A percentile compares a stretch with the other conserved stretches of the same genome.
Evolutionary conservation across 441 rosid genomes (phyloP).

Genomic region (Gossypium aridum): DNA sequence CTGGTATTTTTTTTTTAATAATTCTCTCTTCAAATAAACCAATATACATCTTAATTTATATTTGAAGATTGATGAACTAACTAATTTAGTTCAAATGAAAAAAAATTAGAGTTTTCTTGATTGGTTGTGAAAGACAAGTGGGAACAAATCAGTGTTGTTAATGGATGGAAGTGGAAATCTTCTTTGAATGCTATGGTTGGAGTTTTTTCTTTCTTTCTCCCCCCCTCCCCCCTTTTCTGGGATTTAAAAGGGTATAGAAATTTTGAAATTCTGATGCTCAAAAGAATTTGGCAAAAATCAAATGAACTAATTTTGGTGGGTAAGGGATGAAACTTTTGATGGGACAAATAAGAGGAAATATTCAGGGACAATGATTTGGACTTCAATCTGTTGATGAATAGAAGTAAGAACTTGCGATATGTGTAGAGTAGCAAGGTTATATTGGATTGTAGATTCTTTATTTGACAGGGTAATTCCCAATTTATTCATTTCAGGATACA

Average conservation of each 20-base stretch:
- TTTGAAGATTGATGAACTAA: neutral
- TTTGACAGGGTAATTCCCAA: conserved; percentile 21
- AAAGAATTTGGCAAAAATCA: neutral
- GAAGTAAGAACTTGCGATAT: neutral
- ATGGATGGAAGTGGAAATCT: neutral
- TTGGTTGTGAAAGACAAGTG: neutral
- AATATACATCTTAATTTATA: neutral
- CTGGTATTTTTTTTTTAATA: conserved; percentile 34
- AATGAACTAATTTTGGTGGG: neutral
- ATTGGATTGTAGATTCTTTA: neutral
- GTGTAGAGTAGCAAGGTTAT: neutral
- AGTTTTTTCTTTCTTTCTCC: neutral
- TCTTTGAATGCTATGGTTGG: neutral
- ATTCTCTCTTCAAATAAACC: neutral
- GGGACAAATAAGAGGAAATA: neutral
- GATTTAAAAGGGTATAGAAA: neutral
- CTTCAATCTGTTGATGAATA: neutral
- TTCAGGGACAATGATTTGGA: neutral
- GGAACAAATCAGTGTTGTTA: too few relatives aligned
- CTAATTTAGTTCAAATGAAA: neutral
- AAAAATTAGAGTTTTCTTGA: neutral
- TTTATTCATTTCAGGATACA: conserved; percentile 55
- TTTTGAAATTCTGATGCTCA: neutral
- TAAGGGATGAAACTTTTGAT: neutral
- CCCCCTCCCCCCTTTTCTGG: neutral